Base-by-base conservation (phyloP, 75 land plant species). In the Pinus tabuliformis region DNA sequence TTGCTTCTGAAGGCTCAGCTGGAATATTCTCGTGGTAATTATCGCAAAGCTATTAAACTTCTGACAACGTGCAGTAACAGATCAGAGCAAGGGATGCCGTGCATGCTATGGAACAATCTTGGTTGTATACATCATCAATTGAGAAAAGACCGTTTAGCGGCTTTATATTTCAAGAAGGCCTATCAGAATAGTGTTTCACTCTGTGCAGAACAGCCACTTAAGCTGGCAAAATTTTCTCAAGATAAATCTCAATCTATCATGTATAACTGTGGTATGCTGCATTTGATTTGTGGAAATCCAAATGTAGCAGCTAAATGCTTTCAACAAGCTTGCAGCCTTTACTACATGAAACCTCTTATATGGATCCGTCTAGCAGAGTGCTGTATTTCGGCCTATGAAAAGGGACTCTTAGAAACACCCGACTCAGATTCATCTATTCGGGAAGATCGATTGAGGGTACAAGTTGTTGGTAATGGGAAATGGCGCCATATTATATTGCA, bases 361-460 rank as follows among this genome's bases (percentile, higher is more conserved):
- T 97, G 99, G 99, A 83, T 97, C 30, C 86, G 96, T 22, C 78
- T 95, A 66, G 96, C 98, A 54, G 99, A 97, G 73, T 97, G 99
- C 77, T 95, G 96, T 74, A 76, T 95, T 24, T 76, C 87, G 66
- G 99, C 98, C 8, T 57, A 83, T 16, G 98, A 95, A 78, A 92
- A 85, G 86, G 99, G 99, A 20, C 83, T 91, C 13, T 76, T 91
- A 15, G 75, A 76, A 56, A 36, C 78, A 21, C 49, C 57, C 12
- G 54, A 52, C 37, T 49, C 17, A 57, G 66, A 70, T 8, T 37
- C 56, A 36, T 21, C 71, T 12, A 15, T 76, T 26, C 28, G 80
- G 73, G 78, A 77, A 63, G 80, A 80, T 61, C 85, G 88, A 72
- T 72, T 91, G 33, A 84, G 73, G 56, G 78, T 91, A 14, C 75